A percentile compares a stretch with the other conserved stretches of the same genome.
Evolutionary conservation across 306 rosid genomes (phyloP).

Genomic region (Datisca glomerata): DNA sequence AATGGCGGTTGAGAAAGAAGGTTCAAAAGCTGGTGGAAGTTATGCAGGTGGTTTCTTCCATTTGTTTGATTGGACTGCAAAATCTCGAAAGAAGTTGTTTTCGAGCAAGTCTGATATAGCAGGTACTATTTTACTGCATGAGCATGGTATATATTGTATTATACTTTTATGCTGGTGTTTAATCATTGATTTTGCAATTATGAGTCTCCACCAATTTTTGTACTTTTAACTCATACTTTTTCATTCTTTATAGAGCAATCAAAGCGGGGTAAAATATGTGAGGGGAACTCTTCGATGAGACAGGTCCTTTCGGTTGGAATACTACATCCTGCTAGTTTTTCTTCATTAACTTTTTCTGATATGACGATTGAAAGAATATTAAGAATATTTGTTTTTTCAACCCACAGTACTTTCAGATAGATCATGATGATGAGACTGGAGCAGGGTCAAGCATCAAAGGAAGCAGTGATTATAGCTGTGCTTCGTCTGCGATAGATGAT

Average conservation of each 20-base stretch:
- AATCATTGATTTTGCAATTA: no score
- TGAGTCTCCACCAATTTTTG: background rate
- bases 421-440: slow-evolving; percentile 56
- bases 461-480: slow-evolving; percentile 65
- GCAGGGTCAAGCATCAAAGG: slow-evolving; percentile 34
- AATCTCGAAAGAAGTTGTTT: slow-evolving; percentile 79
- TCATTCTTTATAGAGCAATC: slow-evolving; percentile 25
- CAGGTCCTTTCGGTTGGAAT: slow-evolving; percentile 33
- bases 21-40: slow-evolving; percentile 46
- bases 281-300: slow-evolving; percentile 33
- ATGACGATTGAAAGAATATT: background rate
- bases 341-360: background rate
- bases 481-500: slow-evolving; percentile 88
- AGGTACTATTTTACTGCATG: slow-evolving; percentile 25
- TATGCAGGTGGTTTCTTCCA: slow-evolving; percentile 77
- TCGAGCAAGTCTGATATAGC: slow-evolving; percentile 46
- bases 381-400: background rate
- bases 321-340: background rate
- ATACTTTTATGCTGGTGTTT: background rate
- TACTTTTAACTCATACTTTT: background rate
- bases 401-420: slow-evolving; percentile 33
- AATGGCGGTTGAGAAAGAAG: slow-evolving; percentile 80
- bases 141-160: slow-evolving; percentile 4
- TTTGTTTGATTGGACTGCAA: slow-evolving; percentile 83
- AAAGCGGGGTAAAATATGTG: slow-evolving; percentile 39